These are phyloP conservation scores for Carpinus viminea DNA, from an alignment of 306 rosid genomes.

Conservation along the genomic window DNA sequence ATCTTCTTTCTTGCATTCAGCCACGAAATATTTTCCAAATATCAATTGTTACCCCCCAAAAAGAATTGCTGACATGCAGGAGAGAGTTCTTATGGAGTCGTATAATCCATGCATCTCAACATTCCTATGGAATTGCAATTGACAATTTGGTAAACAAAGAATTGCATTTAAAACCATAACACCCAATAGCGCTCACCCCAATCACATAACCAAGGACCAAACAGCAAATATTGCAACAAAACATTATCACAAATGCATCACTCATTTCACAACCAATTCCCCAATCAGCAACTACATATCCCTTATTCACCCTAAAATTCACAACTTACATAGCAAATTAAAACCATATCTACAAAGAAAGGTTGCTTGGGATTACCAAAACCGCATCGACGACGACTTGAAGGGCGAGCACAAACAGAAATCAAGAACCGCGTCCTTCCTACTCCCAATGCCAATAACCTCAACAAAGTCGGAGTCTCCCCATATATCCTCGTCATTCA, in stretches of 20 bases:
- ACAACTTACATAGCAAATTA: neutral
- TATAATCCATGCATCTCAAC: neutral
- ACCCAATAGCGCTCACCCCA: neutral
- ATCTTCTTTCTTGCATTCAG: neutral
- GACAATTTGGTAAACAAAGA: neutral
- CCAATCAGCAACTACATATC: constrained; percentile 4
- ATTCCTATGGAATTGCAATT: neutral
- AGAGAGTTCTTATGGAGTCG: neutral
- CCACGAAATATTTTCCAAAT: neutral
- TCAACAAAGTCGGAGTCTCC: constrained; percentile 56
- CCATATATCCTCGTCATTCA: constrained; percentile 39
- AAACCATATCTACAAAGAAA: neutral
- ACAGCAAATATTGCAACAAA: neutral
- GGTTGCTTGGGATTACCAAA: constrained; percentile 44
- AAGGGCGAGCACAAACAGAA: constrained; percentile 73
- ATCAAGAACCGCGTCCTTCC: constrained; percentile 78
- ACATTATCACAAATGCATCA: neutral
- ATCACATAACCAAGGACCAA: neutral
- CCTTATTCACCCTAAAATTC: neutral
- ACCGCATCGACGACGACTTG: constrained; percentile 60
- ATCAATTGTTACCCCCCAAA: too few relatives aligned
- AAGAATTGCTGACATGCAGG: too few relatives aligned
- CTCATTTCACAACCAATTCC: neutral
- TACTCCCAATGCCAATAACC: constrained; percentile 80
- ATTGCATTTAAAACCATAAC: neutral